Percentiles rank a stretch among this genome's conserved stretches.
phyloP scores from a whole-genome alignment of 768 basidiomycete genomes.

The Myochromella boudieri region DNA sequence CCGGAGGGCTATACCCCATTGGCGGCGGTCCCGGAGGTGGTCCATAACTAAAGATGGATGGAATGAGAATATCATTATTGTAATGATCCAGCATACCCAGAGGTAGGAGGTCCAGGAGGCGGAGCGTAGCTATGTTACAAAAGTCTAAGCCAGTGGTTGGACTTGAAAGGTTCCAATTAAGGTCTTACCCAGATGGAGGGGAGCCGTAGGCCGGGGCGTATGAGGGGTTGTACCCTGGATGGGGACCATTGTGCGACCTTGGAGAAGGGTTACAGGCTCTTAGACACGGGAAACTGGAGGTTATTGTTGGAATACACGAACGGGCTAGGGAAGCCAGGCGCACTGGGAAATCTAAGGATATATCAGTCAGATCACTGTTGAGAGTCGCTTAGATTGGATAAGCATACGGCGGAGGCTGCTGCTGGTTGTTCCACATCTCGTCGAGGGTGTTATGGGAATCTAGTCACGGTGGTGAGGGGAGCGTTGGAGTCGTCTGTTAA shows the following conservation, averaged over 20 bases:
- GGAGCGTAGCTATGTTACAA: conserved; percentile 22
- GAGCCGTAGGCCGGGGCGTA: conserved; percentile 37
- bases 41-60: conserved; percentile 15
- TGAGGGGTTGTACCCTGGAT: conserved; percentile 36
- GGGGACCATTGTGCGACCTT: conserved; percentile 5
- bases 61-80: background rate
- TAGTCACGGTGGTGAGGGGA: too few relatives aligned
- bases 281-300: background rate
- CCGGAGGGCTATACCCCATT: background rate
- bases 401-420: conserved; percentile 18
- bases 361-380: background rate
- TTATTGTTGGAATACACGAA: conserved; percentile 1
- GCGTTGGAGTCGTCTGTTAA: too few relatives aligned
- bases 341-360: conserved; percentile 14
- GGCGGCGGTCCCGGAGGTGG: conserved; percentile 17
- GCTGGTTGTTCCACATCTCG: conserved; percentile 24
- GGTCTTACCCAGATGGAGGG: conserved; percentile 19
- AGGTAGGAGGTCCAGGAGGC: conserved; percentile 33
- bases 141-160: background rate
- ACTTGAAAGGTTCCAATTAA: background rate
- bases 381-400: background rate
- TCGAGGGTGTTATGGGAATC: too few relatives aligned
- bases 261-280: background rate
- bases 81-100: conserved; percentile 25
- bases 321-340: conserved; percentile 17